Evolutionary conservation across 1,139 yeast genomes (phyloP).

Genomic region (Magnusiomyces fungicola): DNA sequence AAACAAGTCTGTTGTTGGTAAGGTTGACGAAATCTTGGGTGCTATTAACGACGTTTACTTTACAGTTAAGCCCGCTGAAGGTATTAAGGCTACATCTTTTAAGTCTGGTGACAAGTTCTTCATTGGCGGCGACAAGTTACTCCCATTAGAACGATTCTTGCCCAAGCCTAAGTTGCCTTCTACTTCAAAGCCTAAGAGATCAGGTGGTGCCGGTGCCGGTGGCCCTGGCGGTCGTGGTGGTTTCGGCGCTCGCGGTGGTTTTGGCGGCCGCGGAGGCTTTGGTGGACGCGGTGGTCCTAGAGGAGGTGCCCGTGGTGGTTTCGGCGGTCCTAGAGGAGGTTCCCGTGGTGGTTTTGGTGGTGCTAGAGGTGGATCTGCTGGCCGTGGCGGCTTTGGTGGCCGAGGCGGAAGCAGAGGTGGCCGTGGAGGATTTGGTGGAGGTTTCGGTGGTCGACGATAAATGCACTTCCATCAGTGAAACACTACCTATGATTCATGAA

Average conservation of each 20-base stretch:
- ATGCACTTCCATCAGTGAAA: no score
- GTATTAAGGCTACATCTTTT: slow-evolving; percentile 89
- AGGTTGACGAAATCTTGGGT: slow-evolving; percentile 96
- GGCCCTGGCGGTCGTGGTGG: slow-evolving; percentile 36
- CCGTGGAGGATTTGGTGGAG: slow-evolving; percentile 22
- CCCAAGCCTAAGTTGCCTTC: slow-evolving; percentile 77
- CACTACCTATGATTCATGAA: no score
- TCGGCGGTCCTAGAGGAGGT: slow-evolving; percentile 36
- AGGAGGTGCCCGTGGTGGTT: slow-evolving; percentile 46
- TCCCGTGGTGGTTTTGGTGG: slow-evolving; percentile 39
- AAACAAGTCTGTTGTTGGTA: slow-evolving; percentile 88
- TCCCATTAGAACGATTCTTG: slow-evolving; percentile 91
- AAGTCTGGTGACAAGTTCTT: slow-evolving; percentile 93
- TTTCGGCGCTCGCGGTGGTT: slow-evolving; percentile 38
- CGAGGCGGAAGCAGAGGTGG: slow-evolving; percentile 14
- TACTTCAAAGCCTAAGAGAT: slow-evolving; percentile 67
- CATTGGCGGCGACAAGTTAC: slow-evolving; percentile 90
- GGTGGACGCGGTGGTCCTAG: slow-evolving; percentile 37
- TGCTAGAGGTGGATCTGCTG: slow-evolving; percentile 33
- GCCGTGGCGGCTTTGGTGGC: slow-evolving; percentile 5
- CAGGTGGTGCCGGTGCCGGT: slow-evolving; percentile 41
- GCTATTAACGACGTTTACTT: slow-evolving; percentile 95
- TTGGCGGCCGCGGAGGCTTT: slow-evolving; percentile 37
- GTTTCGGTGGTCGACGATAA: slow-evolving; percentile 15
- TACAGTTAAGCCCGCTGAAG: slow-evolving; percentile 93